Percentiles rank a stretch among this genome's conserved stretches.
phyloP scores from a whole-genome alignment of 1,139 yeast genomes.

The Yamadazyma sp. region DNA sequence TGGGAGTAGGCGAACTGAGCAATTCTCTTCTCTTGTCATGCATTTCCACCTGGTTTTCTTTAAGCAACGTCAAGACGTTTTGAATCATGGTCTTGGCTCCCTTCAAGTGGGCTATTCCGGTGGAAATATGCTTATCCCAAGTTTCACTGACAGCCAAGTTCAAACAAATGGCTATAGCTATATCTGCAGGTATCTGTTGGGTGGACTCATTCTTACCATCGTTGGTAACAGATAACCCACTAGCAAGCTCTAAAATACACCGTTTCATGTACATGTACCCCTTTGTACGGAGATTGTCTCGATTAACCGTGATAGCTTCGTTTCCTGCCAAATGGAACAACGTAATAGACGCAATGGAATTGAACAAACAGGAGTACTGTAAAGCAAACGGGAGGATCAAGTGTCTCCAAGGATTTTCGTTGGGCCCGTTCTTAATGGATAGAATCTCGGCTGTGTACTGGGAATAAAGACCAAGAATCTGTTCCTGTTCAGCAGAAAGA shows the following conservation, averaged over 20 bases:
- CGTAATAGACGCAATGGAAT: conserved; percentile 66
- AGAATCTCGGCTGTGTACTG: conserved; percentile 60
- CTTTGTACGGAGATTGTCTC: conserved; percentile 40
- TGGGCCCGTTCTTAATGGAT: conserved; percentile 62
- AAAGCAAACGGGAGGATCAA: conserved; percentile 55
- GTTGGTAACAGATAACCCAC: conserved; percentile 44
- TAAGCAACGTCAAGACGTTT: conserved; percentile 37
- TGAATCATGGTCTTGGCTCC: conserved; percentile 67
- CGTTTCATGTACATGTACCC: conserved; percentile 61
- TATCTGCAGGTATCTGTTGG: conserved; percentile 56
- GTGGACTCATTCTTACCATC: conserved; percentile 15
- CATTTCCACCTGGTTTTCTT: conserved; percentile 23
- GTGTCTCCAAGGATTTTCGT: conserved; percentile 70
- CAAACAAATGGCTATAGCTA: conserved; percentile 63
- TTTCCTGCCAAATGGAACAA: conserved; percentile 58
- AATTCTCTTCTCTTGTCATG: conserved; percentile 15
- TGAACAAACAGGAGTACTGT: conserved; percentile 54
- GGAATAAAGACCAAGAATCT: conserved; percentile 33
- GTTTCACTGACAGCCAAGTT: conserved; percentile 64
- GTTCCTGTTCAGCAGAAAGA: conserved; percentile 29
- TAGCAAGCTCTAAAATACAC: conserved; percentile 58
- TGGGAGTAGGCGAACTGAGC: conserved; percentile 11
- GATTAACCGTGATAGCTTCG: conserved; percentile 33
- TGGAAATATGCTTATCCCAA: conserved; percentile 66
- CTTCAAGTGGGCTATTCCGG: conserved; percentile 66